Evolutionary conservation across 2,329 filamentous ascomycete species (phyloP), one percentile per base, ranked within the genome.

Genomic region (Trichoderma sp.): DNA sequence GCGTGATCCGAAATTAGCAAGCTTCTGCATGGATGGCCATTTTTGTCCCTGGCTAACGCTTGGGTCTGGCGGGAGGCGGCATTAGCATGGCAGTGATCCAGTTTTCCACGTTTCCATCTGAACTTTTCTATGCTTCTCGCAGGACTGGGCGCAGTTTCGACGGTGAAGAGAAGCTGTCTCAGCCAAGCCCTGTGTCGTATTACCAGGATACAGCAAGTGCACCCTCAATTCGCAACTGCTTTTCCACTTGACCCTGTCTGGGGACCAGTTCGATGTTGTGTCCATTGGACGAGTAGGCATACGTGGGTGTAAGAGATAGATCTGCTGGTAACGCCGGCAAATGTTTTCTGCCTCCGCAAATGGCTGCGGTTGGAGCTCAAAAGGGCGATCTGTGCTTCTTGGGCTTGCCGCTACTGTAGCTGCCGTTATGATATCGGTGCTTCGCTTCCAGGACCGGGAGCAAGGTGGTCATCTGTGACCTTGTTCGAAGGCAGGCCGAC

Each of bases 31-130:
- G 60, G 60, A 55, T 63, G 28, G 2, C 19, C 3, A 44, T 7
- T 5, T n/a, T 62, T 52, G 24, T 50, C 60, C 60, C 59, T 63
- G 60, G 26, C 60, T 55, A 54, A 43, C 50, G 17, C 17, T 47
- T 47, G 41, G 41, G 26, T 63, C 34, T 63, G 50, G 41, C 60
- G 60, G 50, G 60, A 63, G 50, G 50, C 50, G 60, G 60, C 60
- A 55, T 54, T 55, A 55, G 41, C 12, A 51, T 43, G 24, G 26
- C 15, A 30, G 59, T 19, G 50, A 39, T 55, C 50, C 60, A 63
- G 26, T 55, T 54, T 52, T 55, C 34, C 30, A 39, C 12, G 34
- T 39, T 39, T 55, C 15, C 19, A 15, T 55, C 10, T 14, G 30
- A 24, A 26, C 41, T 34, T 6, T 12, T 26, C 19, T 14, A 9